Base-by-base conservation (phyloP, 2,329 filamentous ascomycete genomes). In the Elsinoe arachidis region DNA sequence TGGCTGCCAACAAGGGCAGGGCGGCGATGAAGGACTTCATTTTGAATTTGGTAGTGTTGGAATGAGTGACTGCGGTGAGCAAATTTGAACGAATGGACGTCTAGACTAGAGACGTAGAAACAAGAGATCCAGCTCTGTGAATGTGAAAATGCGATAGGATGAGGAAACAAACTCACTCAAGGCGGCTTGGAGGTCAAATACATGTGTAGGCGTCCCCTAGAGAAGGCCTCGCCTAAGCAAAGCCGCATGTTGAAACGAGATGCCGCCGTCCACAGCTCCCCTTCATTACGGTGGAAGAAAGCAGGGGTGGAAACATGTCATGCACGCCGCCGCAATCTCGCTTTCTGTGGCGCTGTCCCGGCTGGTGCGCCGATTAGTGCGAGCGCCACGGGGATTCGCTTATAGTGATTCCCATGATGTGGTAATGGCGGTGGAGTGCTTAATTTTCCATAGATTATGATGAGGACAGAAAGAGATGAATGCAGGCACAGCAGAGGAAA, bases 51-150 rank as follows among this genome's bases (percentile, higher is more conserved):
- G n/a, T 38, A 38, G 33, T 15, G 49, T 39, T 39, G 9, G 49
- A 53, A 53, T 23, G 49, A 53, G 30, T 39, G 49, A 53, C 49
- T 53, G 14, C 38, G 49, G 49, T 53, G 49, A 53, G 49, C 49
- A 53, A 53, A 34, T 53, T 53, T 21, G 33, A 53, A 53, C 49
- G 49, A 53, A 53, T 39, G 49, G 35, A 37, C 34, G 49, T 53
- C 49, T 53, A 53, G 33, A 17, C 46, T 17, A 51, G 46, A 51
- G 46, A 51, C 49, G 49, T 51, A 51, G 38, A 53, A 34, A 53
- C 49, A 53, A 53, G 49, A 53, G 49, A 53, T 34, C 49, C 49
- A 53, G 49, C 49, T 53, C 49, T 53, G 49, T 53, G 49, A 53
- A 53, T 34, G 49, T 53, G 26, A 53, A 53, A 53, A 30, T 34